Base-by-base conservation (phyloP, 2,329 filamentous ascomycete genomes). In the Claviceps digitariae region DNA sequence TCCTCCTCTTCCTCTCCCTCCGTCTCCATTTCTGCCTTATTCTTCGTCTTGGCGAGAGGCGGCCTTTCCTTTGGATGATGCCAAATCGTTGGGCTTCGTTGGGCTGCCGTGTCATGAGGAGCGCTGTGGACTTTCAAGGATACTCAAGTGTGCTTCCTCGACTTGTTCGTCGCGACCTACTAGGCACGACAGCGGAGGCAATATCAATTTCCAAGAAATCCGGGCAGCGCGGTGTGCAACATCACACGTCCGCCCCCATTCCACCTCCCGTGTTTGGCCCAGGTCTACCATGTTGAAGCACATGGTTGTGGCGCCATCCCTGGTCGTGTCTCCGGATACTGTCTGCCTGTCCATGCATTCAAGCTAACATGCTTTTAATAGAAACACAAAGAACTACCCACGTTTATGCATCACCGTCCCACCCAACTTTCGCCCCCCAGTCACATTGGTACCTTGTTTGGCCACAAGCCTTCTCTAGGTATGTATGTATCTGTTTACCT, bases 221-320 rank as follows among this genome's bases (percentile, higher is more conserved):
- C 9, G 31, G 23, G 8, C 21, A 31, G 25, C 48, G 27, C 27
- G 29, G 34, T n/a, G 23, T 34, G 12, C 31, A 34, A 34, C 31
- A 34, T 34, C 10, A 20, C 10, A 15, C 29, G n/a, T 46, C 44
- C 46, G 23, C 34, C 10, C 12, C 38, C 21, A 15, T 53, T 21
- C 52, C 47, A 38, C 21, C 21, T 53, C 27, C 52, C 47, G 46
- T 34, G 46, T 27, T 27, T 38, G 36, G 45, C 29, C 40, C 25
- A 12, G 27, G 25, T 31, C n/a, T 48, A 43, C 36, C 34, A 48
- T 43, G 21, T 50, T 50, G 48, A 15, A 31, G 29, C 36, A 34
- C 49, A 54, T 49, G 36, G 53, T 21, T 34, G 21, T 25, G 25
- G 23, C 41, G 38, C 50, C 15, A 43, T 48, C 54, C 54, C 54